Evolutionary conservation across 352 stramenopile genomes (phyloP).

Genomic region (Phytophthora ramorum): DNA sequence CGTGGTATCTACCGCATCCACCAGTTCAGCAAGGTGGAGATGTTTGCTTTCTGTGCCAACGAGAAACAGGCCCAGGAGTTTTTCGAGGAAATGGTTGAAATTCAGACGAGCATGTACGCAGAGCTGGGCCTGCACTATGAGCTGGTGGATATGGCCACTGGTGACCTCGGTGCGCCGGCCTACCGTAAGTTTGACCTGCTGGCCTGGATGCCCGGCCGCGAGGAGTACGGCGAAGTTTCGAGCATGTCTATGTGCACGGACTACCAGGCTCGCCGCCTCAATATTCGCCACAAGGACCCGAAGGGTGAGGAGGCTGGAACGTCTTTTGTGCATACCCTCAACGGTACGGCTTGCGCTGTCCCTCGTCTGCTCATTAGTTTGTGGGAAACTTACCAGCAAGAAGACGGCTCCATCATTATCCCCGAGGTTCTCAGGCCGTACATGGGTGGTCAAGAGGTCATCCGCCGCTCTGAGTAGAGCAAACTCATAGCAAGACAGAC

Average conservation of each 20-base stretch:
- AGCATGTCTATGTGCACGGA: conserved; percentile 92
- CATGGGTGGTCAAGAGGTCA: conserved; percentile 79
- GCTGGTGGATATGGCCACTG: conserved; percentile 87
- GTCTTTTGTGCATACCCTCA: conserved; percentile 90
- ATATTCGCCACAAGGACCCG: conserved; percentile 82
- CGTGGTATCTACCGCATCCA: conserved; percentile 90
- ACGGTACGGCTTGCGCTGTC: conserved; percentile 85
- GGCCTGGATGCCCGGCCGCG: conserved; percentile 86
- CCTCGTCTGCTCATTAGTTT: conserved; percentile 86
- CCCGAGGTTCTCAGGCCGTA: conserved; percentile 82
- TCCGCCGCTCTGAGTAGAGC: conserved; percentile 38
- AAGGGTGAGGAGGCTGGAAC: conserved; percentile 56
- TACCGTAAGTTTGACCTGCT: conserved; percentile 90
- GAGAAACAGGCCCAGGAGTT: conserved; percentile 70
- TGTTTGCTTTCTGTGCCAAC: conserved; percentile 85
- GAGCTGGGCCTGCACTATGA: conserved; percentile 83
- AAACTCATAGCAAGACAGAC: conserved; percentile 14
- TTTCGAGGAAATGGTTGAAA: conserved; percentile 83
- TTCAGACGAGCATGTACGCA: conserved; percentile 81
- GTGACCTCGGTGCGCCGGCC: conserved; percentile 79
- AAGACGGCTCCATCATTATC: conserved; percentile 81
- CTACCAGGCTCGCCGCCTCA: conserved; percentile 86
- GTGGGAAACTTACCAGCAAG: conserved; percentile 86
- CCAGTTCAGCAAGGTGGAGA: conserved; percentile 92
- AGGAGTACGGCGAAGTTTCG: conserved; percentile 83